phyloP scores from a whole-genome alignment of 208 protist species.

The Trypanosomatidae sp. region DNA sequence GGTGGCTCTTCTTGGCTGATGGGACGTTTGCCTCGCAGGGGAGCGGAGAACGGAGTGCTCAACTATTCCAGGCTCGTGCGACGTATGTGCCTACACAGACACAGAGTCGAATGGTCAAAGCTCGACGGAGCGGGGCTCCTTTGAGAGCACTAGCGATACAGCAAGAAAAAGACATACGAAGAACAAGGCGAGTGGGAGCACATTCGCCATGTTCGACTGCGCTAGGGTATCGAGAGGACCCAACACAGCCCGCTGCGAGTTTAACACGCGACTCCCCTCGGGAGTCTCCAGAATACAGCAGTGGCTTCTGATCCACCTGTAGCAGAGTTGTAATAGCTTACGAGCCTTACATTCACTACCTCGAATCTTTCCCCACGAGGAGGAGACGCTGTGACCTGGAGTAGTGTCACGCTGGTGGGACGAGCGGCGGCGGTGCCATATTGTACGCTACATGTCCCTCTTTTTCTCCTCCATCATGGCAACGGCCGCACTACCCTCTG shows the following conservation, averaged over 20 bases:
- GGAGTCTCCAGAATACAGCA: neutral
- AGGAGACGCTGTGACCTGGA: neutral
- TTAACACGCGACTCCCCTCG: neutral
- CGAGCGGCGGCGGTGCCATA: neutral
- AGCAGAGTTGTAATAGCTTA: neutral
- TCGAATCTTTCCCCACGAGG: neutral
- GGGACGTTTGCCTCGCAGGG: neutral
- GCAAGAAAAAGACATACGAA: neutral
- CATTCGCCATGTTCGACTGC: neutral
- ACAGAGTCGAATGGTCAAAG: neutral
- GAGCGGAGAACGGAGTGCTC: neutral
- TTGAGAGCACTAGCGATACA: neutral
- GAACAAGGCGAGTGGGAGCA: neutral
- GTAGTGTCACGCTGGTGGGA: neutral
- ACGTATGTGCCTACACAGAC: neutral
- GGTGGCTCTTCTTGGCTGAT: neutral
- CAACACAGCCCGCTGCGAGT: neutral
- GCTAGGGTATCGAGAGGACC: neutral
- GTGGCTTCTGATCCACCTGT: neutral
- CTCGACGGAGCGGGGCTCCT: neutral
- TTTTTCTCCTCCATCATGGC: neutral
- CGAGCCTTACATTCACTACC: neutral
- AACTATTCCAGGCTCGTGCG: neutral
- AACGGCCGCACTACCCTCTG: neutral
- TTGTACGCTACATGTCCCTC: too few relatives aligned